A percentile compares a stretch with the other conserved stretches of the same genome.
Conservation (phyloP, 2,329 filamentous ascomycete species). For the Cladosporium sp. region DNA sequence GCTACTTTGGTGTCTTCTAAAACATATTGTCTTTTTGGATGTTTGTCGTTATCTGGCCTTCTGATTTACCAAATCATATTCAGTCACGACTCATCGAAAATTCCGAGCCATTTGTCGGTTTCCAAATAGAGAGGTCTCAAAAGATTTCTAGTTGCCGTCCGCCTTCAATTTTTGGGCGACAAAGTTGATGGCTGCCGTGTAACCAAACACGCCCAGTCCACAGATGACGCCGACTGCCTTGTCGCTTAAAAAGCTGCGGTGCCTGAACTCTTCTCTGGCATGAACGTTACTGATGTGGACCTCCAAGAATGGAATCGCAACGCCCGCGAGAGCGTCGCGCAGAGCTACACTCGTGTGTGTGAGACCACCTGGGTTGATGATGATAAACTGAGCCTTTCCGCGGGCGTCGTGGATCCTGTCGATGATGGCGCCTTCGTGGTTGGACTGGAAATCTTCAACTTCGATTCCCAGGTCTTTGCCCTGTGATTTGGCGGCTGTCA, state of each 20-base stretch:
- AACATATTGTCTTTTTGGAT: not conserved
- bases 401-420: conserved; percentile 71
- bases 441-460: conserved; percentile 69
- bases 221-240: conserved; percentile 74
- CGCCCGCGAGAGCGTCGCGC: conserved; percentile 70
- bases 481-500: conserved; percentile 51
- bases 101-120: not conserved
- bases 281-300: conserved; percentile 77
- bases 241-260: conserved; percentile 71
- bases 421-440: conserved; percentile 73
- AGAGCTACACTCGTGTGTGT: conserved; percentile 77
- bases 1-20: not conserved
- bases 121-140: not conserved
- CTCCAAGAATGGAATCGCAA: conserved; percentile 73
- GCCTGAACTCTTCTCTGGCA: conserved; percentile 65
- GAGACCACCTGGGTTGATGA: conserved; percentile 75
- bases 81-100: not conserved
- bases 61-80: not conserved
- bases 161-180: conserved; percentile 33
- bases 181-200: conserved; percentile 49
- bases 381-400: conserved; percentile 59
- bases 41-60: not conserved
- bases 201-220: conserved; percentile 57
- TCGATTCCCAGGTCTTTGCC: conserved; percentile 50
- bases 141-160: conserved; percentile 2